Percentiles rank a stretch among this genome's conserved stretches.
These are phyloP conservation scores for Kurtzmaniella quercitrusa DNA, from an alignment of 1,139 yeast species.

Conservation along the genomic window DNA sequence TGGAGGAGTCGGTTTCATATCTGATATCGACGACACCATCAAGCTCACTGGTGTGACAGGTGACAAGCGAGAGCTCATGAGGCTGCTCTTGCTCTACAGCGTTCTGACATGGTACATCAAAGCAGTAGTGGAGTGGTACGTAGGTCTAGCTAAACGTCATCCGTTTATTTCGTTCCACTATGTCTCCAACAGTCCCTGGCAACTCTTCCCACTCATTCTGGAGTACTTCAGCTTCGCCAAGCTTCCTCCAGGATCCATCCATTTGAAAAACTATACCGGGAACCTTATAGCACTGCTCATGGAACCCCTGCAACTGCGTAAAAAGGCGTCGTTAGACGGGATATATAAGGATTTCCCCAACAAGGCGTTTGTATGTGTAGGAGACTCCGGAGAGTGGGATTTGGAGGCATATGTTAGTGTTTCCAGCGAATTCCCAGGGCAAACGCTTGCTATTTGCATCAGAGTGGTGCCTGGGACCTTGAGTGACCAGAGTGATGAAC, in stretches of 20 bases:
- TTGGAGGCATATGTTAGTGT: slow-evolving; percentile 83
- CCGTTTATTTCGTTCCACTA: slow-evolving; percentile 66
- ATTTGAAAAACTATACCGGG: slow-evolving; percentile 83
- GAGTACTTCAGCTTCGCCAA: slow-evolving; percentile 52
- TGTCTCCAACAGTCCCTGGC: slow-evolving; percentile 96
- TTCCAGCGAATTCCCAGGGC: slow-evolving; percentile 57
- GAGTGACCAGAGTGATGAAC: slow-evolving; percentile 48
- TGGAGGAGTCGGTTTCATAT: slow-evolving; percentile 67
- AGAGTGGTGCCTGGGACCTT: slow-evolving; percentile 72
- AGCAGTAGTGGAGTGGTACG: slow-evolving; percentile 70
- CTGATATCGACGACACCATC: slow-evolving; percentile 94
- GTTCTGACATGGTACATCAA: slow-evolving; percentile 65
- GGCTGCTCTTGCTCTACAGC: slow-evolving; percentile 68
- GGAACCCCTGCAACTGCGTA: slow-evolving; percentile 84
- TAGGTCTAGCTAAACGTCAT: slow-evolving; percentile 27
- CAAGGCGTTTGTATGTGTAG: slow-evolving; percentile 75
- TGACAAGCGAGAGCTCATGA: slow-evolving; percentile 75
- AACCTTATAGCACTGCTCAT: slow-evolving; percentile 72
- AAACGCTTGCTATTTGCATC: slow-evolving; percentile 71
- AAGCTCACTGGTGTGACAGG: slow-evolving; percentile 87
- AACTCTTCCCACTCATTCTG: slow-evolving; percentile 61
- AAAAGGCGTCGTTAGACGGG: slow-evolving; percentile 57
- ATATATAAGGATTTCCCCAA: slow-evolving; percentile 73
- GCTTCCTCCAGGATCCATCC: slow-evolving; percentile 75
- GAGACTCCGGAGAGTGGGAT: slow-evolving; percentile 96